A percentile compares a stretch with the other conserved stretches of the same genome.
Conservation (phyloP, 2,329 filamentous ascomycete species). For the Xylaria sp. region DNA sequence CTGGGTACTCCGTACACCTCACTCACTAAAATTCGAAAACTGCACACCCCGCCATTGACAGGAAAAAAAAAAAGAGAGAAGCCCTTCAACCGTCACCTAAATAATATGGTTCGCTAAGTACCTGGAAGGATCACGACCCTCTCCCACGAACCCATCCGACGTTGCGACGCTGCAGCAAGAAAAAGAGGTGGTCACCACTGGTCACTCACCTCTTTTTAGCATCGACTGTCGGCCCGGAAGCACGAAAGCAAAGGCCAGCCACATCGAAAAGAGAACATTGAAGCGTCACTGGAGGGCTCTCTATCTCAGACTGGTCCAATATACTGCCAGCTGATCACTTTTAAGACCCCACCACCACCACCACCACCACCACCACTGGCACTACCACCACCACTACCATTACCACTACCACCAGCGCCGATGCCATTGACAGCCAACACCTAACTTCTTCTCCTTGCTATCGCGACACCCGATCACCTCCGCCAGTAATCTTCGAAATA, state of each 20-base stretch:
- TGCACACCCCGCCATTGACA: slow-evolving; percentile 23
- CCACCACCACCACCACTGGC: slow-evolving; percentile 15
- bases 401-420: slow-evolving; percentile 14
- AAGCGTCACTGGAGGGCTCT: neutral
- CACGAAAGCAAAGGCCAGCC: slow-evolving; percentile 1
- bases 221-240: slow-evolving; percentile 7
- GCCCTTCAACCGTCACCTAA: slow-evolving; percentile 9
- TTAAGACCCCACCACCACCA: slow-evolving; percentile 22
- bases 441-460: slow-evolving; percentile 11
- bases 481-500: neutral
- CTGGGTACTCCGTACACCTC: neutral
- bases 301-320: neutral
- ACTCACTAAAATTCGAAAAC: slow-evolving; percentile 1
- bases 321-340: slow-evolving; percentile 10
- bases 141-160: slow-evolving; percentile 11
- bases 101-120: slow-evolving; percentile 20
- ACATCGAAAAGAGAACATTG: neutral
- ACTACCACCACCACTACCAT: slow-evolving; percentile 16
- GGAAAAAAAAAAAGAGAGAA: slow-evolving; percentile 16
- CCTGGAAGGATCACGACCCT: slow-evolving; percentile 17
- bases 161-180: slow-evolving; percentile 7
- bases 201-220: slow-evolving; percentile 10
- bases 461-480: slow-evolving; percentile 2
- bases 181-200: slow-evolving; percentile 9
- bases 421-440: slow-evolving; percentile 11